Conservation (phyloP, 495 filamentous ascomycete genomes). For the Lineolata rhizophorae region DNA sequence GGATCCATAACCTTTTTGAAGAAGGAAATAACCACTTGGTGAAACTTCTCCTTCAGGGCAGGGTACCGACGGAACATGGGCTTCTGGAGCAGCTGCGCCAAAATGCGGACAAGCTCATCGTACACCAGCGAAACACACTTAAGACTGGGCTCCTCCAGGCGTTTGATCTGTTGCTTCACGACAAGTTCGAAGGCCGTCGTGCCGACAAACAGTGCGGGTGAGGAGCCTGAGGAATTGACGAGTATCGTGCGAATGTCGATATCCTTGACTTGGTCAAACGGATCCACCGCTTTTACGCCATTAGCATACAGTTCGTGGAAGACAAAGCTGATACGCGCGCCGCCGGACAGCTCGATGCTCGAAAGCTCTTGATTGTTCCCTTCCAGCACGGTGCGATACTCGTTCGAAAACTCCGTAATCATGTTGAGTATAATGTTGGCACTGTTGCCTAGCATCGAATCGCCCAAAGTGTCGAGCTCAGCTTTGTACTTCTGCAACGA, state of each 20-base stretch:
- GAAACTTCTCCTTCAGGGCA: constrained; percentile 85
- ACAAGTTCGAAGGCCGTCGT: constrained; percentile 96
- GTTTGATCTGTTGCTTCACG: constrained; percentile 95
- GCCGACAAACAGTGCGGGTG: constrained; percentile 90
- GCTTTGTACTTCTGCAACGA: constrained; percentile 79
- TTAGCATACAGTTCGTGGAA: constrained; percentile 98
- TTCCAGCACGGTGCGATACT: constrained; percentile 89
- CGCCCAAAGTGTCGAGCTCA: constrained; percentile 66
- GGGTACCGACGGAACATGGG: constrained; percentile 84
- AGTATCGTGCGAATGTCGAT: constrained; percentile 92
- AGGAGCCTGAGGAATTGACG: constrained; percentile 92
- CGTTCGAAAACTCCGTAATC: constrained; percentile 95
- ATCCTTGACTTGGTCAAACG: constrained; percentile 94
- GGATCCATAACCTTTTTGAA: constrained; percentile 97
- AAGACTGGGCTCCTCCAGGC: constrained; percentile 84
- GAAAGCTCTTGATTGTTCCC: constrained; percentile 93
- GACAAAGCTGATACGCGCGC: constrained; percentile 96
- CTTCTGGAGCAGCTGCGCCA: constrained; percentile 74
- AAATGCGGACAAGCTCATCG: constrained; percentile 91
- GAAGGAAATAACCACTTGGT: constrained; percentile 79
- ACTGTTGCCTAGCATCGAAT: constrained; percentile 90
- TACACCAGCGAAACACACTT: constrained; percentile 96
- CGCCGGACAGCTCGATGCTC: constrained; percentile 81
- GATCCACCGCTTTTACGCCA: constrained; percentile 93
- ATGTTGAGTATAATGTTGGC: constrained; percentile 93